Percentiles rank a stretch among this genome's conserved stretches.
These are phyloP conservation scores for Aegilops longissima DNA, from an alignment of 176 grass and related monocot species.

Conservation along the genomic window DNA sequence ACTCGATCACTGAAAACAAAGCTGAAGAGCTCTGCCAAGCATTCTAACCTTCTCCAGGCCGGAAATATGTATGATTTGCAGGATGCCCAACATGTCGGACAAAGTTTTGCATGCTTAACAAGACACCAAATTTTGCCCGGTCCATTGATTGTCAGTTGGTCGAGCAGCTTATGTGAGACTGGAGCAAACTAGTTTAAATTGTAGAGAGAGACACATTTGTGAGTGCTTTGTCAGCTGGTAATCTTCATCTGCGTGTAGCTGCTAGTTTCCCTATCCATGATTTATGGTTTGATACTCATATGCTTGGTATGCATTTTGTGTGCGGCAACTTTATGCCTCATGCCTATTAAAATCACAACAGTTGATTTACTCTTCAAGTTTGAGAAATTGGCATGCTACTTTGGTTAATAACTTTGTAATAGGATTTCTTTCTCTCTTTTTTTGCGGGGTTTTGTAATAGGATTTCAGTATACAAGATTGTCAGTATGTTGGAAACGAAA, in stretches of 20 bases:
- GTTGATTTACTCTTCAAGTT: neutral
- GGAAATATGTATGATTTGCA: neutral
- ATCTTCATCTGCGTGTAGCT: neutral
- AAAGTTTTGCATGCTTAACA: neutral
- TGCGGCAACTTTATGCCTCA: too few relatives aligned
- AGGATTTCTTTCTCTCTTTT: too few relatives aligned
- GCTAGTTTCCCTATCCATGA: neutral
- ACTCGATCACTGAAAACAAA: neutral
- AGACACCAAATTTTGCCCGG: neutral
- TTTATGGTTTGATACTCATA: neutral
- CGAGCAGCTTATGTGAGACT: neutral
- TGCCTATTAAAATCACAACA: neutral
- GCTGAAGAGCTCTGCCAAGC: constrained; percentile 1
- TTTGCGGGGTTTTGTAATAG: too few relatives aligned
- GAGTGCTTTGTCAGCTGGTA: neutral
- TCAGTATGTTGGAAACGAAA: too few relatives aligned
- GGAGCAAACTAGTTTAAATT: neutral
- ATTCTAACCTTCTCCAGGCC: neutral
- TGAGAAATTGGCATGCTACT: too few relatives aligned
- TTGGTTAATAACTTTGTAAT: too few relatives aligned
- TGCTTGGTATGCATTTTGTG: too few relatives aligned
- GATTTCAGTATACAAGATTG: too few relatives aligned
- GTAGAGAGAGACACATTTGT: neutral
- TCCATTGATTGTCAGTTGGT: neutral
- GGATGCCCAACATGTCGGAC: neutral